phyloP scores from a whole-genome alignment of 2,329 filamentous ascomycete species.

The Elsinoe necatrix region DNA sequence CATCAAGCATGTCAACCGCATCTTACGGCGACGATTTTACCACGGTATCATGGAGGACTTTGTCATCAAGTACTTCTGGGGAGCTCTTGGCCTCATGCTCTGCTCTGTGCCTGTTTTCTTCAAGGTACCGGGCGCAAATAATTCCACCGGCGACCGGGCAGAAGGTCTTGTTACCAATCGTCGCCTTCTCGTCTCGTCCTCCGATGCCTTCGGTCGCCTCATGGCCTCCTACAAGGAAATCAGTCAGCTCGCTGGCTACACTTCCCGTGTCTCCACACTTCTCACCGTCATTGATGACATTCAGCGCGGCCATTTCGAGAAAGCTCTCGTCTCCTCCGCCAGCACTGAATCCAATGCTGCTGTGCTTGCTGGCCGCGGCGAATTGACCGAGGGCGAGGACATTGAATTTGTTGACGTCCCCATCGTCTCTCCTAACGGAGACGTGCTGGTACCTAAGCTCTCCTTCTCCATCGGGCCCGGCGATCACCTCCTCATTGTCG shows the following conservation, averaged over 20 bases:
- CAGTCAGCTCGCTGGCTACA: constrained; percentile 91
- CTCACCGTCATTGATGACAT: constrained; percentile 94
- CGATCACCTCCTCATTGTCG: constrained; percentile 88
- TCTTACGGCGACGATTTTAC: constrained; percentile 80
- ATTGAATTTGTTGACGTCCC: constrained; percentile 85
- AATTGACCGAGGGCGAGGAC: constrained; percentile 69
- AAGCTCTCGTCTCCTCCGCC: constrained; percentile 87
- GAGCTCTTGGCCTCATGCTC: constrained; percentile 78
- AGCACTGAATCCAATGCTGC: constrained; percentile 73
- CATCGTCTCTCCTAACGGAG: constrained; percentile 93
- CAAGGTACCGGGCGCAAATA: constrained; percentile 68
- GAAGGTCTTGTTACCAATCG: constrained; percentile 84
- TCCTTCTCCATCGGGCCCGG: constrained; percentile 80
- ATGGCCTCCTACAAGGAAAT: constrained; percentile 99
- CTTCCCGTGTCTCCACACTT: constrained; percentile 79
- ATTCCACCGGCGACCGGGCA: constrained; percentile 40
- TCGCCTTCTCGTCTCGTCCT: constrained; percentile 82
- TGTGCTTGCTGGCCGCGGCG: constrained; percentile 73
- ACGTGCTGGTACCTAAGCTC: constrained; percentile 76
- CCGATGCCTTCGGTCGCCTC: constrained; percentile 87
- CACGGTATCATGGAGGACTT: constrained; percentile 99
- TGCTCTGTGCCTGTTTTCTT: constrained; percentile 96
- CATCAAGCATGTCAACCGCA: constrained; percentile 98
- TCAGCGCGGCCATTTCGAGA: constrained; percentile 81
- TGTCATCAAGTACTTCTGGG: constrained; percentile 99